Evolutionary conservation across 371 early-diverging fungal species (phyloP).

Genomic region (Chytridiales sp.): DNA sequence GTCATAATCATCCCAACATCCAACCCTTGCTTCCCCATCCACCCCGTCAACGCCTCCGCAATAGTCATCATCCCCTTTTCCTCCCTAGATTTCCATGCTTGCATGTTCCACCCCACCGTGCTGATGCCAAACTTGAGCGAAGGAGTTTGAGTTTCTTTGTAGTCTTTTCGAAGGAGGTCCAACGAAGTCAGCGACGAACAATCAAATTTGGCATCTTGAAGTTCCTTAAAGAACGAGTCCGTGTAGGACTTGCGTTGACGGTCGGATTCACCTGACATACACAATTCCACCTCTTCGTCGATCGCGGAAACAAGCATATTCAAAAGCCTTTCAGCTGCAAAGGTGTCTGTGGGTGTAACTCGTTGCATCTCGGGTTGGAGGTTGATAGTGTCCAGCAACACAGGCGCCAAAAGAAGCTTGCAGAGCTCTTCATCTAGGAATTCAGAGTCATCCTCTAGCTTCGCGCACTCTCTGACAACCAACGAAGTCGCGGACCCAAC

Average conservation of each 20-base stretch:
- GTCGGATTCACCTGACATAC: too few relatives aligned
- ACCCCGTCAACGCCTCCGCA: conserved; percentile 35
- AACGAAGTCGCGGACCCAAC: conserved; percentile 68
- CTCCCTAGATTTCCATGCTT: conserved; percentile 53
- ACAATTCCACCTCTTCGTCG: too few relatives aligned
- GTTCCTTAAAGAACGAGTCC: conserved; percentile 50
- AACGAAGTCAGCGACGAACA: conserved; percentile 50
- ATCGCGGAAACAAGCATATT: too few relatives aligned
- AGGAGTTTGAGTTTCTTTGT: conserved; percentile 61
- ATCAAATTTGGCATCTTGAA: conserved; percentile 59
- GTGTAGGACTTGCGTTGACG: conserved; percentile 5
- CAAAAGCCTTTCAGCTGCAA: conserved; percentile 41
- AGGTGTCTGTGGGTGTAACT: conserved; percentile 55
- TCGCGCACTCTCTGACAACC: too few relatives aligned
- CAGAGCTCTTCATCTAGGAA: conserved; percentile 44
- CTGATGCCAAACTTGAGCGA: conserved; percentile 58
- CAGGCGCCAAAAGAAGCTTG: conserved; percentile 57
- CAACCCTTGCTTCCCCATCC: conserved; percentile 44
- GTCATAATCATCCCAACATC: conserved; percentile 64
- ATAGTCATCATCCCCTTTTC: conserved; percentile 3
- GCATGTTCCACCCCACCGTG: too few relatives aligned
- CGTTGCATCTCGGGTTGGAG: conserved; percentile 57
- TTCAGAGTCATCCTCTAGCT: too few relatives aligned
- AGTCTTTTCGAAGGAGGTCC: conserved; percentile 74
- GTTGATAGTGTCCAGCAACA: conserved; percentile 70